Conservation (phyloP, 2,329 filamentous ascomycete genomes). For the Curvularia hawaiiensis region DNA sequence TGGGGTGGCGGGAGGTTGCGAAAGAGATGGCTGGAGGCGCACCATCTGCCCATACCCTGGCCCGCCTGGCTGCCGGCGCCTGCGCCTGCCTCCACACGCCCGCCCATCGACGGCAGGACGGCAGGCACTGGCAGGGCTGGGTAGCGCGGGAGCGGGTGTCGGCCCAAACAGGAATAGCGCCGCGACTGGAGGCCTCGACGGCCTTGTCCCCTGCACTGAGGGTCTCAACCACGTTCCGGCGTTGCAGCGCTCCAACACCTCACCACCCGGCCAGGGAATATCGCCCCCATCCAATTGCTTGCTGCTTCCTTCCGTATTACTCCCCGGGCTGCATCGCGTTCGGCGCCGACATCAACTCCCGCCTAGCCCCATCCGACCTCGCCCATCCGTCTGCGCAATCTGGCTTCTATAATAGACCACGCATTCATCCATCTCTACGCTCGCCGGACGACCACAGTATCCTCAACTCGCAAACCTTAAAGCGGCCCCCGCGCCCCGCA, state of each 20-base stretch:
- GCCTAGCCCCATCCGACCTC: not conserved
- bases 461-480: constrained; percentile 12
- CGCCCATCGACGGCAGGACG: not conserved
- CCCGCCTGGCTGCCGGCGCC: not conserved
- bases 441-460: constrained; percentile 19
- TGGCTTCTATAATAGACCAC: constrained; percentile 11
- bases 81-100: constrained; percentile 2
- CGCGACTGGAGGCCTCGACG: not conserved
- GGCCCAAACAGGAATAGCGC: constrained; percentile 9
- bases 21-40: constrained; percentile 4
- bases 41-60: not conserved
- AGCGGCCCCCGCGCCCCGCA: not conserved
- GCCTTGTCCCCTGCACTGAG: not conserved
- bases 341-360: not conserved
- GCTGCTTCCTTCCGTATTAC: not conserved
- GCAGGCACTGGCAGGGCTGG: not conserved
- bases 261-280: not conserved
- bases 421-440: constrained; percentile 12
- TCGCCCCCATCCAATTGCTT: not conserved
- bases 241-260: not conserved
- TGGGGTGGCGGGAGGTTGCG: constrained; percentile 22
- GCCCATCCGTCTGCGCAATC: constrained; percentile 9
- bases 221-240: not conserved
- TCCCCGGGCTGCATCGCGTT: not conserved
- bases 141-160: constrained; percentile 8